These are phyloP conservation scores for Albifimbria verrucaria DNA, from an alignment of 2,329 filamentous ascomycete genomes.

Conservation along the genomic window DNA sequence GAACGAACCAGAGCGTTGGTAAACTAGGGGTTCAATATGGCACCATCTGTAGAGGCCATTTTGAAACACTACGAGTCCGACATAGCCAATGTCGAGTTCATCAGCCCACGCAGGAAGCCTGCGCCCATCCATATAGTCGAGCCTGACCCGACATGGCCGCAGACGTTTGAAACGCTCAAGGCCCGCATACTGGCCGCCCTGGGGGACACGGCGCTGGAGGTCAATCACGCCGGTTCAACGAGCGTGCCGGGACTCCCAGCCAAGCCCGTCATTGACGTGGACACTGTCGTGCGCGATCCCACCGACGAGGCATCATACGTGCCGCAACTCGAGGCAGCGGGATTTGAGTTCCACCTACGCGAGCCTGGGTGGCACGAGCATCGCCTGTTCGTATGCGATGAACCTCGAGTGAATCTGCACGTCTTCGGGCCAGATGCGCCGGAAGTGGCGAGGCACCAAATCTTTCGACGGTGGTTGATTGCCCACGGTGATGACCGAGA, in stretches of 20 bases:
- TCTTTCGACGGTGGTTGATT: slow-evolving; percentile 41
- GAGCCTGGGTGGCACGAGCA: slow-evolving; percentile 47
- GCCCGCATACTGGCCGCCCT: slow-evolving; percentile 31
- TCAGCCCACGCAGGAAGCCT: slow-evolving; percentile 20
- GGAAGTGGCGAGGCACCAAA: slow-evolving; percentile 28
- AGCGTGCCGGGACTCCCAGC: slow-evolving; percentile 46
- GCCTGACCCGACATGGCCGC: slow-evolving; percentile 34
- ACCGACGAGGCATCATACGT: slow-evolving; percentile 40
- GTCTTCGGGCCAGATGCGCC: slow-evolving; percentile 24
- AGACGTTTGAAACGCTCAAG: slow-evolving; percentile 25
- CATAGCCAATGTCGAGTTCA: slow-evolving; percentile 15
- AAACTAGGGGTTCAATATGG: slow-evolving; percentile 20
- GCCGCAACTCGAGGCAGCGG: slow-evolving; percentile 35
- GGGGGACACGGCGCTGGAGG: slow-evolving; percentile 27
- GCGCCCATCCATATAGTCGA: slow-evolving; percentile 28
- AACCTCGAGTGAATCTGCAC: slow-evolving; percentile 22
- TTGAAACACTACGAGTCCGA: slow-evolving; percentile 22
- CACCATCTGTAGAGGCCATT: slow-evolving; percentile 18
- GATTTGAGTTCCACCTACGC: slow-evolving; percentile 43
- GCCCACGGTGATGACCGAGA: slow-evolving; percentile 31
- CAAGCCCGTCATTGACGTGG: slow-evolving; percentile 51
- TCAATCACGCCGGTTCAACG: slow-evolving; percentile 49
- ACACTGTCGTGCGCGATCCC: slow-evolving; percentile 40
- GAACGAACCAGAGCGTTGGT: too few relatives aligned
- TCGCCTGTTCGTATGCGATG: slow-evolving; percentile 37